Evolutionary conservation across 2,329 filamentous ascomycete genomes (phyloP), one percentile per base, ranked within the genome.

Genomic region (Atkinsonella hypoxylon): DNA sequence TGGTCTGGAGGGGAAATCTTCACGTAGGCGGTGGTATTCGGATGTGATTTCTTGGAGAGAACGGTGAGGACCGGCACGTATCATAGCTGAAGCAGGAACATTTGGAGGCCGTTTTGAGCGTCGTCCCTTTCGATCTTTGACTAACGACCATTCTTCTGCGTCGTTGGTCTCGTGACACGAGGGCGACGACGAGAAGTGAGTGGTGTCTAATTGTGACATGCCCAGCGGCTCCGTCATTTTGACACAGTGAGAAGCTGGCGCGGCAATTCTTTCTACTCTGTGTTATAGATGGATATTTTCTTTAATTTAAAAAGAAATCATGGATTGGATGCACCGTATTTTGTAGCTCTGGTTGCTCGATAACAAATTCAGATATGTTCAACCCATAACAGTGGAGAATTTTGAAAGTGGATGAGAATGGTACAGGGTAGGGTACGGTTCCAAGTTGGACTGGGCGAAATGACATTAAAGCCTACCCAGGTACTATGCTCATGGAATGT

Each of bases 21-120:
- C 10, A 17, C 59, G 58, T 43, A 64, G 49, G 5, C 48, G 53
- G 40, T 49, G 53, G 53, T 67, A 65, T 41, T 67, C 64, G 45
- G 55, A 51, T 26, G 57, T 54, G 22, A 69, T 60, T 10, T 63
- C 64, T 10, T 55, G 44, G 6, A 58, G 55, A 22, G 60, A 53
- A 30, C 56, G 54, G 30, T 56, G 51, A 45, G 55, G 51, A 2
- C 36, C 48, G 26, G 36, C n/a, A 15, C 11, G 50, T 6, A n/a
- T 36, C n/a, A 31, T 17, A 5, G 32, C 48, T 45, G 38, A 55
- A 56, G 45, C 49, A 54, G 11, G 54, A 52, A 9, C n/a, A 1
- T 40, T 32, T 49, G 30, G 36, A 46, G 40, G 41, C 47, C 50
- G 47, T 42, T 55, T 47, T 51, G 52, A 22, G 54, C 22, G 49